phyloP scores from a whole-genome alignment of 2,329 filamentous ascomycete species.

The Beauveria sp. region DNA sequence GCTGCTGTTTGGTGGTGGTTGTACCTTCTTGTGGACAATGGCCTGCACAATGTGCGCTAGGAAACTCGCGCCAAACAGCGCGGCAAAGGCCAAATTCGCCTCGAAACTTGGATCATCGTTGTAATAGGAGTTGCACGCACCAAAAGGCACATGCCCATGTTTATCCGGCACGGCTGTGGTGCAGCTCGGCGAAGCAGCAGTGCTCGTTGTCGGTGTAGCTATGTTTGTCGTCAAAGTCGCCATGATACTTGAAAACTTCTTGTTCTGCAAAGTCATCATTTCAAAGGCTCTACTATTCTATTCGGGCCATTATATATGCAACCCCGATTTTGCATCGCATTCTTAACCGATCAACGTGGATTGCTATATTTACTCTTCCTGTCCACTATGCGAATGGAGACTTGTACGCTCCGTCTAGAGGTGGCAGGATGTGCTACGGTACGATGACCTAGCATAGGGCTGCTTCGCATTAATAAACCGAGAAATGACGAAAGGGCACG shows the following conservation, averaged over 20 bases:
- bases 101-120: constrained; percentile 25
- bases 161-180: constrained; percentile 25
- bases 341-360: neutral
- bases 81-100: constrained; percentile 25
- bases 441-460: neutral
- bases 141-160: constrained; percentile 24
- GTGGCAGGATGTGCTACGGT: neutral
- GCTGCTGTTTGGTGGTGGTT: neutral
- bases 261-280: fast-evolving
- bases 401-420: neutral
- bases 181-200: constrained; percentile 28
- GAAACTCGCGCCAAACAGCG: constrained; percentile 23
- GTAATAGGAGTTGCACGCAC: constrained; percentile 26
- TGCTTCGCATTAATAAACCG: neutral
- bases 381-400: neutral
- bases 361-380: neutral
- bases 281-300: neutral
- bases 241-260: constrained; percentile 13
- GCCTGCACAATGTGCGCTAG: constrained; percentile 22
- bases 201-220: constrained; percentile 28
- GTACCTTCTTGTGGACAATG: constrained; percentile 24
- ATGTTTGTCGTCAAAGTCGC: constrained; percentile 15
- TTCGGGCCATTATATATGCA: neutral
- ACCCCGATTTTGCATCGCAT: neutral
- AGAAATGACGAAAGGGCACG: neutral